Evolutionary conservation across 2,329 filamentous ascomycete genomes (phyloP), one percentile per base, ranked within the genome.

Genomic region (Thielaviopsis musarum): DNA sequence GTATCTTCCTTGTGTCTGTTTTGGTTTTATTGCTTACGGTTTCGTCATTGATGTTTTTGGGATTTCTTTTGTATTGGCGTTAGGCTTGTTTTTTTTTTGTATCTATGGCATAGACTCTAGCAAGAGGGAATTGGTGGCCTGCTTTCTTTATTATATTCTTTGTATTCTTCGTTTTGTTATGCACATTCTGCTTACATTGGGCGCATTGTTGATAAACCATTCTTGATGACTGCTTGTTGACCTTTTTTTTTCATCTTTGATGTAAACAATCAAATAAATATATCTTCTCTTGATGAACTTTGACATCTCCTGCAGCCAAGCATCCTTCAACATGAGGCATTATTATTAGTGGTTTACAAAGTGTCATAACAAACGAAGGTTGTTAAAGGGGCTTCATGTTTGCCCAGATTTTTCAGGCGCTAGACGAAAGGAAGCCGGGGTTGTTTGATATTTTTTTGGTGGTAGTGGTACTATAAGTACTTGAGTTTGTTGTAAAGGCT

Each of bases 171-270:
- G 38, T 21, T 45, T 30, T 17, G 53, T 54, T 4, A 10, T 26
- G n/a, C 52, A 56, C 56, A 2, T 56, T 55, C 54, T 52, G 22
- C 56, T 5, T 45, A 21, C 19, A 24, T 34, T 13, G 52, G 12
- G 5, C 15, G 6, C 22, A n/a, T 57, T 56, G 54, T 48, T 45
- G 13, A 56, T 34, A 6, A 53, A n/a, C 41, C 28, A 22, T 54
- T 57, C 34, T 56, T 56, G 12, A 57, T 60, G 28, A 56, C 56
- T 55, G 56, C 45, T 59, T 41, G 13, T 45, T 56, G 7, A 7
- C 17, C 51, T 56, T 28, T 53, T 54, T 52, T 21, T n/a, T 51
- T 7, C 21, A 48, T 21, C 28, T 17, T 34, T 34, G 30, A 12
- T 9, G 21, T 6, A 2, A n/a, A 55, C 21, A 3, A 2, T 56